Percentiles rank a stretch among this genome's conserved stretches.
phyloP scores from a whole-genome alignment of 768 basidiomycete species.

The Podaxis pistillaris region DNA sequence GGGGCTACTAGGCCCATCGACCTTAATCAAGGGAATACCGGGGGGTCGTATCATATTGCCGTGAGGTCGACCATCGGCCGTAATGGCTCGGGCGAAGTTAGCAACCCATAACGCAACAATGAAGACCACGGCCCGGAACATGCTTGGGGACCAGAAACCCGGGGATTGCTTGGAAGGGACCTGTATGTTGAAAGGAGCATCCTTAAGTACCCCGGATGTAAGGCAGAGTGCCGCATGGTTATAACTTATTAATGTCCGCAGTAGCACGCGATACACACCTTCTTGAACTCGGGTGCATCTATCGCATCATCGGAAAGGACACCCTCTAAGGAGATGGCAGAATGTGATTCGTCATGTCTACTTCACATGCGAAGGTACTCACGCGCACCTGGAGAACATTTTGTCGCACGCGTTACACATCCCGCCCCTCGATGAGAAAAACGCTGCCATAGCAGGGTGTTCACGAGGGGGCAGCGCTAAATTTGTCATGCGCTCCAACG shows the following conservation, averaged over 20 bases:
- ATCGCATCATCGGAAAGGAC: constrained; percentile 1
- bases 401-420: background rate
- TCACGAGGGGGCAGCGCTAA: constrained; percentile 1
- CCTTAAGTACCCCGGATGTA: constrained; percentile 2
- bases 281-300: background rate
- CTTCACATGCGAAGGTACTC: background rate
- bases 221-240: constrained; percentile 1
- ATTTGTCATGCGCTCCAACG: background rate
- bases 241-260: background rate
- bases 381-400: background rate
- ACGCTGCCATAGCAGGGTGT: background rate
- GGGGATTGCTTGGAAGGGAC: background rate
- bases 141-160: constrained; percentile 13
- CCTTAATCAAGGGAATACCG: constrained; percentile 31
- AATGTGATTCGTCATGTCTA: background rate
- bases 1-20: constrained; percentile 27
- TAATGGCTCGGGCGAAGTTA: constrained; percentile 23
- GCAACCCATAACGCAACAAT: constrained; percentile 20
- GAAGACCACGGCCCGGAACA: constrained; percentile 24
- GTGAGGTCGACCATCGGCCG: constrained; percentile 36
- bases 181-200: background rate
- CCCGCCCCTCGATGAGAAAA: background rate
- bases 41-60: constrained; percentile 42
- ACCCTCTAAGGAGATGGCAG: background rate
- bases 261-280: constrained; percentile 1